phyloP scores from a whole-genome alignment of 352 stramenopile species.

The Phytophthora kernoviae region DNA sequence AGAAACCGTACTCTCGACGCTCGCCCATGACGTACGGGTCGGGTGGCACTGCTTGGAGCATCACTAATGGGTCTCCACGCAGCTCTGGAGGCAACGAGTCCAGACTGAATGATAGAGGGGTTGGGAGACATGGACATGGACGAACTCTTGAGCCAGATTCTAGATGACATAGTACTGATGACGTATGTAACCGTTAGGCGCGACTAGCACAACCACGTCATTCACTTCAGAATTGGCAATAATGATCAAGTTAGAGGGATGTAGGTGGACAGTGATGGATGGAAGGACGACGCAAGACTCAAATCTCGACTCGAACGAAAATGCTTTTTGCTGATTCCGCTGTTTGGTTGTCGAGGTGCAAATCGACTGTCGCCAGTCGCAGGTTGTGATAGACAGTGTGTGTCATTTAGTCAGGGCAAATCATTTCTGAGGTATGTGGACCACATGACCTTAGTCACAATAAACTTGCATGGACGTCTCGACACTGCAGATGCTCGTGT shows the following conservation, averaged over 20 bases:
- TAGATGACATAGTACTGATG: conserved; percentile 21
- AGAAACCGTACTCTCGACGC: conserved; percentile 56
- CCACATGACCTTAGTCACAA: background rate
- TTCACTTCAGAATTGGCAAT: background rate
- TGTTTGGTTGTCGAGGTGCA: background rate
- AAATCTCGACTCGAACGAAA: background rate
- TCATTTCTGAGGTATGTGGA: background rate
- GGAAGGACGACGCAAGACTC: no score
- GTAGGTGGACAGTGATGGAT: no score
- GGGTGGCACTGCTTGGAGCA: conserved; percentile 11
- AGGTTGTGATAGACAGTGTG: background rate
- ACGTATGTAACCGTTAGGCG: conserved; percentile 24
- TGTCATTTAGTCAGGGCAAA: background rate
- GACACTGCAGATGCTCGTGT: no score
- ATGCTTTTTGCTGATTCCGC: no score
- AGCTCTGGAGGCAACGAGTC: conserved; percentile 32
- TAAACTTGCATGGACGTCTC: conserved; percentile 13
- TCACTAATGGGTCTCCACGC: conserved; percentile 8
- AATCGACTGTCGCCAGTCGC: background rate
- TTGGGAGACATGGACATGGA: conserved; percentile 29
- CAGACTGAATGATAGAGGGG: conserved; percentile 28
- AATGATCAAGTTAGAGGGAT: background rate
- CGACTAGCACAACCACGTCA: conserved; percentile 18
- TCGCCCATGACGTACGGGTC: conserved; percentile 14
- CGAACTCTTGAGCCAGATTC: conserved; percentile 46